These are phyloP conservation scores for Cordyceps farinosa DNA, from an alignment of 2,329 filamentous ascomycete species.

Conservation along the genomic window DNA sequence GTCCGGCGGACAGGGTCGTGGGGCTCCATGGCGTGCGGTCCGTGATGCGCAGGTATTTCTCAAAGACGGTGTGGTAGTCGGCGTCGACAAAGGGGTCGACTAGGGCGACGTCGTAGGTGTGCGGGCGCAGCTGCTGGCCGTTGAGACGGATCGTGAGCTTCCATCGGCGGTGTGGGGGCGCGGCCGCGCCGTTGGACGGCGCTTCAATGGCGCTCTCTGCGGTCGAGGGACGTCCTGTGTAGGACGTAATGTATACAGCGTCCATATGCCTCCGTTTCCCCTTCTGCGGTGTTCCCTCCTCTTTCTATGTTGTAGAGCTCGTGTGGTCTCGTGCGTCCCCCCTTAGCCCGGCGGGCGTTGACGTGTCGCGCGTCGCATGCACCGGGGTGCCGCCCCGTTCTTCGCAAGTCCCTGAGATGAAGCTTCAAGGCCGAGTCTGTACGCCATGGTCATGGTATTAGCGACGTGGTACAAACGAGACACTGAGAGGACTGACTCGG, in stretches of 20 bases:
- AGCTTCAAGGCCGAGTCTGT: neutral
- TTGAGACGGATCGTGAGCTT: conserved; percentile 24
- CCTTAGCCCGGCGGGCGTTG: neutral
- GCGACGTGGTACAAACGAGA: neutral
- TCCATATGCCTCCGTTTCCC: conserved; percentile 10
- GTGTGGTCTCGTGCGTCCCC: neutral
- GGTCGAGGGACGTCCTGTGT: neutral
- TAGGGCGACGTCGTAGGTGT: conserved; percentile 18
- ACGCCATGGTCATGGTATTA: neutral
- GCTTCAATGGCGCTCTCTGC: neutral
- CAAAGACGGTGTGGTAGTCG: conserved; percentile 27
- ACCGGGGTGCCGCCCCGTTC: neutral
- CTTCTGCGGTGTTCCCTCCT: neutral
- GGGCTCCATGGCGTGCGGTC: conserved; percentile 24
- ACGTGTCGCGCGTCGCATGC: conserved; percentile 6
- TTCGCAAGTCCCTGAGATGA: neutral
- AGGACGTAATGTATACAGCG: conserved; percentile 19
- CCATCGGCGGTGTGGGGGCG: conserved; percentile 23
- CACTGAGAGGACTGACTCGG: neutral
- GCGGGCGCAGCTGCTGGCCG: conserved; percentile 7
- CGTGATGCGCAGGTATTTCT: conserved; percentile 26
- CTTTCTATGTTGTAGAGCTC: neutral
- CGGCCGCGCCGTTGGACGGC: neutral
- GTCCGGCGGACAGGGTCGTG: conserved; percentile 18
- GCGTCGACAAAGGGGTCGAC: conserved; percentile 25